These are phyloP conservation scores for Dendrobium huoshanense DNA, from an alignment of 106 monocot species.

Conservation along the genomic window DNA sequence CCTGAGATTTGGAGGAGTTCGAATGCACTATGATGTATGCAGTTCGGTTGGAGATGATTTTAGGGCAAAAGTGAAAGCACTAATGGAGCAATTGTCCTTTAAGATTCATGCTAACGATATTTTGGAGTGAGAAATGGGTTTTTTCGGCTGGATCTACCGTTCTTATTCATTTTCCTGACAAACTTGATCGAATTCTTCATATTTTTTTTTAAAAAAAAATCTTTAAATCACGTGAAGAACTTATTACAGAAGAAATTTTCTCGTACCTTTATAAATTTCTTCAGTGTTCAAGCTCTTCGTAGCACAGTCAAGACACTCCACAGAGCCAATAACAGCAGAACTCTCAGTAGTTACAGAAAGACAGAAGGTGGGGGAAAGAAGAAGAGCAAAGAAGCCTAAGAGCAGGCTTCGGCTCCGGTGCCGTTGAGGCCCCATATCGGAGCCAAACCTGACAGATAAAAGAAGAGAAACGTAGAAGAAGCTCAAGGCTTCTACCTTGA, in stretches of 20 bases:
- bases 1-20: too few relatives aligned
- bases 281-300: not conserved
- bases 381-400: not conserved
- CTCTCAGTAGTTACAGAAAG: not conserved
- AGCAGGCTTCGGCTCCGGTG: not conserved
- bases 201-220: too few relatives aligned
- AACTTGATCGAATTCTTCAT: too few relatives aligned
- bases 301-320: constrained; percentile 2
- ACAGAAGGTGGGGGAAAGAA: not conserved
- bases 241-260: not conserved
- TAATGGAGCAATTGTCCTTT: too few relatives aligned
- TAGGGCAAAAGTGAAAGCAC: too few relatives aligned
- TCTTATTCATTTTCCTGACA: too few relatives aligned
- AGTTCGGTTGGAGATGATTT: too few relatives aligned
- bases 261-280: not conserved
- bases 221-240: too few relatives aligned
- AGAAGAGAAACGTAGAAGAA: not conserved
- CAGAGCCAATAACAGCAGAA: not conserved
- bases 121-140: too few relatives aligned
- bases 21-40: too few relatives aligned
- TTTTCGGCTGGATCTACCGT: too few relatives aligned
- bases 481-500: not conserved
- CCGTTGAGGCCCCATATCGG: not conserved
- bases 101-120: too few relatives aligned
- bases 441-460: not conserved